These are phyloP conservation scores for Claviceps digitariae DNA, from an alignment of 2,329 filamentous ascomycete genomes.

Conservation along the genomic window DNA sequence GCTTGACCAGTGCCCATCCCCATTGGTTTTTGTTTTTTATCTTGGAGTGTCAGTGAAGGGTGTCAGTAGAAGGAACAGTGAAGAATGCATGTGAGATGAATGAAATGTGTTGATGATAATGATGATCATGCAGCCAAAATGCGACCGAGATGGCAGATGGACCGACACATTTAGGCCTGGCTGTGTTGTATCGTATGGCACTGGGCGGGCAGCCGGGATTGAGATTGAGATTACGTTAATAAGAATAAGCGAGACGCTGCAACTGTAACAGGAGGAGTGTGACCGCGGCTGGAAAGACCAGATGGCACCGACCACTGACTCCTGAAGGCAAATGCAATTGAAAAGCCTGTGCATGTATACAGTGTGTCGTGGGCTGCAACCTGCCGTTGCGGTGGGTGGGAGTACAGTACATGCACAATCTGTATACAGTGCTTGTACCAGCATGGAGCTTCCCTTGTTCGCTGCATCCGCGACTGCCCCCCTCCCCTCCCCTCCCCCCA, in stretches of 20 bases:
- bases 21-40: neutral
- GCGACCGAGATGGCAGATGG: neutral
- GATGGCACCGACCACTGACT: neutral
- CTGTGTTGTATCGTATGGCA: neutral
- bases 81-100: neutral
- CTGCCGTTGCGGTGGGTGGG: no score
- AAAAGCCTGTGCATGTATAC: no score
- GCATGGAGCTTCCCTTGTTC: no score
- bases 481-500: no score
- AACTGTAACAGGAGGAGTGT: neutral
- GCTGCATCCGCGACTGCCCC: no score
- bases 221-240: neutral
- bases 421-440: no score
- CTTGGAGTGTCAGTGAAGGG: no score
- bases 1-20: neutral
- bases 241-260: neutral
- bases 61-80: no score
- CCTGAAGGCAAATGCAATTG: no score
- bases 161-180: neutral
- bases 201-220: neutral
- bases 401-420: no score
- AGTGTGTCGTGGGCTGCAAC: no score
- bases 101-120: neutral
- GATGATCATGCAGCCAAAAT: neutral
- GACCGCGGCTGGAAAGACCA: neutral